Base-by-base conservation (phyloP, 2,329 filamentous ascomycete genomes). In the Diplodia corticola region DNA sequence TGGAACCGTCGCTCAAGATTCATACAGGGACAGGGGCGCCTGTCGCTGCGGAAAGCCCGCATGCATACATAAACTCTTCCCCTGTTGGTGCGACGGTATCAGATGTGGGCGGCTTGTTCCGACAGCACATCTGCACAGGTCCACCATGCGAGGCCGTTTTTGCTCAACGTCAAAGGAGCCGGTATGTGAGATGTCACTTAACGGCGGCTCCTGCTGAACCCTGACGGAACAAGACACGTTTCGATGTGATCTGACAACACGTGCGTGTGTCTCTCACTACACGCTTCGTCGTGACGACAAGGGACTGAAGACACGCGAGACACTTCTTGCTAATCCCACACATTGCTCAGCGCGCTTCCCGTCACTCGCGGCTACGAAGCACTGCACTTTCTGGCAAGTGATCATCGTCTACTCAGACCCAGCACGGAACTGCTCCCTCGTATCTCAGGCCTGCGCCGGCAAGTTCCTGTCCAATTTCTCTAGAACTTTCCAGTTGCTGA, bases 161-260 rank as follows among this genome's bases (percentile, higher is more conserved):
- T 28, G 54, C 33, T 20, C 44, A 33, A 61, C 40, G 12, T 50
- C 5, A 28, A 5, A 44, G 30, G 24, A 9, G 7, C 24, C n/a
- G 17, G 40, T 44, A 61, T 61, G 57, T 46, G 57, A 61, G 57
- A 20, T 61, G 44, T 61, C 57, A 61, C 40, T 35, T 61, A 49
- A 28, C 28, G 57, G 57, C 40, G 10, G n/a, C 35, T 49, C 40
- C 35, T 49, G 44, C 26, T 30, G n/a, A 3, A 26, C n/a, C 17
- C 24, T 30, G 13, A 4, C 22, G 22, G 30, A 37, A 37, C 55
- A n/a, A 20, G 17, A 40, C 10, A 12, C 15, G 33, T 10, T 22
- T 46, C 12, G 9, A 35, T 10, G 33, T 46, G 24, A 44, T 22
- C 20, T 35, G 22, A 35, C 4, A 22, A 35, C 26, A 20, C 13